Evolutionary conservation across 441 rosid genomes (phyloP).

Genomic region (Geranium incanum): DNA sequence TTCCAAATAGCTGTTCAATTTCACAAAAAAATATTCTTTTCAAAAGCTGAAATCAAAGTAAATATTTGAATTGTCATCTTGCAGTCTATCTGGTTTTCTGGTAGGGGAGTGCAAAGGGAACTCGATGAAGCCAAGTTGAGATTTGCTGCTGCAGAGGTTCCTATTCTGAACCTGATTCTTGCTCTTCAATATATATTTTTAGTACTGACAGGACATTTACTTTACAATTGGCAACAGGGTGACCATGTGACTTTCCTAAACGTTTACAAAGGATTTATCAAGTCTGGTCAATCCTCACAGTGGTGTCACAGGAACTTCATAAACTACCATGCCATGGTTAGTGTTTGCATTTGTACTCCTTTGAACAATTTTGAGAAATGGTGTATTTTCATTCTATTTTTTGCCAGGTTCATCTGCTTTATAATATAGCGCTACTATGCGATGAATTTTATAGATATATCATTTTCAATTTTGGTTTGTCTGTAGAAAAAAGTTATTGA

Average conservation of each 20-base stretch:
- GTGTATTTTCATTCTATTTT: conserved; percentile 3
- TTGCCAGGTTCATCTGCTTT: neutral
- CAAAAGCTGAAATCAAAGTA: conserved; percentile 3
- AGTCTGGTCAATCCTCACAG: conserved; percentile 66
- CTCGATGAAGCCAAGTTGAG: conserved; percentile 85
- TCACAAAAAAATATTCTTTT: no score
- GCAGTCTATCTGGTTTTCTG: conserved; percentile 90
- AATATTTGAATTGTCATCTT: conserved; percentile 19
- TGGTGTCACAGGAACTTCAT: conserved; percentile 82
- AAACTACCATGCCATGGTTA: conserved; percentile 83
- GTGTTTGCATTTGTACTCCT: conserved; percentile 14
- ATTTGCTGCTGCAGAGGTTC: conserved; percentile 98
- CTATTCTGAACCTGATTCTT: conserved; percentile 10
- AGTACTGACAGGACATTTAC: neutral
- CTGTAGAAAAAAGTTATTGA: conserved; percentile 74
- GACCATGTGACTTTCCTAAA: conserved; percentile 86
- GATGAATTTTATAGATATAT: conserved; percentile 1
- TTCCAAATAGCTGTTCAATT: neutral
- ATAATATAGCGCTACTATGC: neutral
- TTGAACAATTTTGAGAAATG: conserved; percentile 8
- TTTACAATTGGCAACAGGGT: conserved; percentile 43
- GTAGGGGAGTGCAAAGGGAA: conserved; percentile 69
- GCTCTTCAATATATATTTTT: neutral
- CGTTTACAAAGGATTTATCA: conserved; percentile 79
- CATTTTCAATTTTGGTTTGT: conserved; percentile 14